Evolutionary conservation across 2,329 filamentous ascomycete genomes (phyloP).

Genomic region (Monosporascus sp.): DNA sequence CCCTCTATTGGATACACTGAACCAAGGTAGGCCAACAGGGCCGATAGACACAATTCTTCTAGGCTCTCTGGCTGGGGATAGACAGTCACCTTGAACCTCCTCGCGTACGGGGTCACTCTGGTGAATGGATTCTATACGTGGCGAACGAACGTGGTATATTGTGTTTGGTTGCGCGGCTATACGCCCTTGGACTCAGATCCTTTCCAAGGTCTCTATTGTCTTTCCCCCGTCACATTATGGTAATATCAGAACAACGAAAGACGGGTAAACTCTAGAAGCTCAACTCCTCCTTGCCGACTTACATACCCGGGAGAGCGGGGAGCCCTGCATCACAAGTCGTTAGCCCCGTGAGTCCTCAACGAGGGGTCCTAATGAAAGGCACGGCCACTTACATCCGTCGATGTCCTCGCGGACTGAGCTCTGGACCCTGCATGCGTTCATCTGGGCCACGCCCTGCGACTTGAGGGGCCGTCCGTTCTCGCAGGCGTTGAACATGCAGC

Average conservation of each 20-base stretch:
- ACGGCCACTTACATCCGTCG: constrained; percentile 17
- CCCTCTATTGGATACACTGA: too few species aligned
- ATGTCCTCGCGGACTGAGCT: constrained; percentile 20
- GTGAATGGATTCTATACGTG: neutral
- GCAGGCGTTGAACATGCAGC: constrained; percentile 26
- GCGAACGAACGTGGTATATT: neutral
- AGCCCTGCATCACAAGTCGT: constrained; percentile 13
- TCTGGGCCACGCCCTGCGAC: constrained; percentile 20
- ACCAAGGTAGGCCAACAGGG: too few species aligned
- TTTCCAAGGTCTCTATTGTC: neutral
- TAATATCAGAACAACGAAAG: constrained; percentile 10
- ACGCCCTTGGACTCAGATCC: neutral
- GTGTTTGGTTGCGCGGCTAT: neutral
- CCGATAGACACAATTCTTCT: too few species aligned
- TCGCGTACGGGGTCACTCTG: neutral
- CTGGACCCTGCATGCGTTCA: constrained; percentile 21
- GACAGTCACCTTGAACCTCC: too few species aligned
- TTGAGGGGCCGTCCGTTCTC: constrained; percentile 22
- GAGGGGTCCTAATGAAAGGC: neutral
- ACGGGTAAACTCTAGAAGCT: neutral
- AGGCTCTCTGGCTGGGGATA: too few species aligned
- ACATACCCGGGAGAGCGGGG: constrained; percentile 15
- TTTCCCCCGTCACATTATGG: neutral
- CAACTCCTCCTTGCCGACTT: neutral
- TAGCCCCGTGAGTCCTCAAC: neutral